A percentile compares a stretch with the other conserved stretches of the same genome.
These are phyloP conservation scores for Hypomyces perniciosus DNA, from an alignment of 2,329 filamentous ascomycete genomes.

Conservation along the genomic window DNA sequence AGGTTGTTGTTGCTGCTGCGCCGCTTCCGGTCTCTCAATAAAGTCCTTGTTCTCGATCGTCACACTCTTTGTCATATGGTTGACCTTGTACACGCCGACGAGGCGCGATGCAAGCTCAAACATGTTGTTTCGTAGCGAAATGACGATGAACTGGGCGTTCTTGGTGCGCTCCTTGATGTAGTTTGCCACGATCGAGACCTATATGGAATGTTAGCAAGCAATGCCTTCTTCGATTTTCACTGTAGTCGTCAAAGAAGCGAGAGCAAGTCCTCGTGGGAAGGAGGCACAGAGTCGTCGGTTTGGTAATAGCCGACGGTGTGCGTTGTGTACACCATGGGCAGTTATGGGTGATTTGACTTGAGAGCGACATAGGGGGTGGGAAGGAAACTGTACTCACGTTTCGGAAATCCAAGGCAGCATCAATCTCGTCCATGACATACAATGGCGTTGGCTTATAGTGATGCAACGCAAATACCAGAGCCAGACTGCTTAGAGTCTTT, in stretches of 20 bases:
- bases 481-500: conserved; percentile 90
- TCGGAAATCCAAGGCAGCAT: conserved; percentile 93
- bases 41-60: conserved; percentile 83
- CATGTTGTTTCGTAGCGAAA: conserved; percentile 98
- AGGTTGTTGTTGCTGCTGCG: conserved; percentile 25
- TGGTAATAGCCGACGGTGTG: too few relatives aligned
- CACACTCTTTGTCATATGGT: conserved; percentile 94
- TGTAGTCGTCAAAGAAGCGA: neutral
- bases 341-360: conserved; percentile 16
- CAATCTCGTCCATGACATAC: conserved; percentile 99
- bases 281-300: too few relatives aligned
- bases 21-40: conserved; percentile 41
- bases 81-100: conserved; percentile 98
- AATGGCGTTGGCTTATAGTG: conserved; percentile 96
- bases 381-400: conserved; percentile 63
- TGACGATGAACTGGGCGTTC: conserved; percentile 98
- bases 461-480: conserved; percentile 94
- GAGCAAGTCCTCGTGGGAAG: neutral
- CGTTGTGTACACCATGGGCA: too few relatives aligned
- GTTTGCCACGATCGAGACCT: conserved; percentile 95
- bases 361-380: conserved; percentile 9
- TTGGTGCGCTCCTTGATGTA: conserved; percentile 99
- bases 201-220: conserved; percentile 3
- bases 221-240: neutral
- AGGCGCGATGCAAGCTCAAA: conserved; percentile 95